phyloP scores from a whole-genome alignment of 768 basidiomycete genomes.

The Daedaleopsis sinensis region DNA sequence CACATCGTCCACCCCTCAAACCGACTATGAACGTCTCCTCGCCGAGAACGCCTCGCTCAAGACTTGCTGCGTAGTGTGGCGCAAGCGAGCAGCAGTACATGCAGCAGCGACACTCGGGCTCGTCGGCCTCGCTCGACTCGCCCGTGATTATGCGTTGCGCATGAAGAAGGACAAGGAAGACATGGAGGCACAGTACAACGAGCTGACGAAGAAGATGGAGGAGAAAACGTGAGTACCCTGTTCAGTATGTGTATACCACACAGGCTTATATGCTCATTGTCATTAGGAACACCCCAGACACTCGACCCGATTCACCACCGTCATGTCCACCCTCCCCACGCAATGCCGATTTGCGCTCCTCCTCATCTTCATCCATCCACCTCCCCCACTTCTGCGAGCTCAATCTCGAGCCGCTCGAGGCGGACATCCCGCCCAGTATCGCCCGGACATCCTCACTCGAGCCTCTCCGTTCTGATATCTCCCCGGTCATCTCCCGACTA shows the following conservation, averaged over 20 bases:
- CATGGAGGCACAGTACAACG: constrained; percentile 28
- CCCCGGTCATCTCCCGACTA: constrained; percentile 11
- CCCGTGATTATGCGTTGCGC: constrained; percentile 32
- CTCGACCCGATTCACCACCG: constrained; percentile 6
- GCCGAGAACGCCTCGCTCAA: constrained; percentile 33
- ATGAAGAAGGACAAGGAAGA: constrained; percentile 33
- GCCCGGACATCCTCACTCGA: background rate
- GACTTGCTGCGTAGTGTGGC: constrained; percentile 33
- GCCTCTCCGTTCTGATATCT: constrained; percentile 8
- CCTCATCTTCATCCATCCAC: background rate
- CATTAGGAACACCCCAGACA: background rate
- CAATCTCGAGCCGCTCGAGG: constrained; percentile 9
- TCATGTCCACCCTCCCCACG: constrained; percentile 12
- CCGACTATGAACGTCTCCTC: constrained; percentile 26
- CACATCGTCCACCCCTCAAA: constrained; percentile 1
- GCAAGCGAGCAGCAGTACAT: constrained; percentile 36
- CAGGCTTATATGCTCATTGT: background rate
- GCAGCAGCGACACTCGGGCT: constrained; percentile 35
- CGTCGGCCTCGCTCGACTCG: constrained; percentile 33
- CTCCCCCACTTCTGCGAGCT: constrained; percentile 8
- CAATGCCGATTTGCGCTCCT: constrained; percentile 8
- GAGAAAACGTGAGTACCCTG: constrained; percentile 24
- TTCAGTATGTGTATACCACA: background rate
- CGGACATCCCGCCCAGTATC: constrained; percentile 16
- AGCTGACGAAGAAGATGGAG: constrained; percentile 29